Base-by-base conservation (phyloP, 331 rosid species). In the Pyracantha coccinea region DNA sequence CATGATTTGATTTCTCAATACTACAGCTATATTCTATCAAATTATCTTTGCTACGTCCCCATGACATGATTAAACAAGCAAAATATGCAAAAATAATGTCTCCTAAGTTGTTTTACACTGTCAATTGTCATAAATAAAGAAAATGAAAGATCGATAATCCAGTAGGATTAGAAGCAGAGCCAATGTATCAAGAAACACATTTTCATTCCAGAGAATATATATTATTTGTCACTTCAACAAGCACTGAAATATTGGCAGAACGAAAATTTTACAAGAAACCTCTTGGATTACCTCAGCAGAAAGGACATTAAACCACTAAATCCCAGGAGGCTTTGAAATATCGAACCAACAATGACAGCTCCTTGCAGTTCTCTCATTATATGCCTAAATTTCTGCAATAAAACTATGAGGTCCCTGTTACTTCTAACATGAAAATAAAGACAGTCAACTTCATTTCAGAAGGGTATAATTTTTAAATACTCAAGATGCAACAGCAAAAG, bases 341-440 rank as follows among this genome's bases (percentile, higher is more conserved):
- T 67, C 24, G 97, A 92, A 80, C 97, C 91, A 77, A 94, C 81
- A 75, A 94, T 90, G 84, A 94, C 84, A 76, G 97, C 99, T 81
- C 99, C 99, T 83, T 94, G 99, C 55, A 94, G 90, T 86, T 94
- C 99, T 79, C 91, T 90, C 99, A 94, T 94, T 86, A 94, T 94
- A 80, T 87, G 93, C 81, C 92, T 85, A 83, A 94, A 94, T 84
- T 90, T 94, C 99, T 94, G 87, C 80, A 74, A 4, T 54, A 19
- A 47, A 75, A 61, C 33, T 19, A 35, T 72, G 50, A 72, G 68
- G 19, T 58, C 20, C 41, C 15, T 52, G 57, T 68, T 15, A 75
- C 41, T 21, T 66, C 19, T 54, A 35, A 68, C 70, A 75, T 70
- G 61, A 76, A 63, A 59, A 66, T 4, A 31, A 62, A 15, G 44